phyloP scores from a whole-genome alignment of 192 early-diverging fungal genomes.

The Phlyctochytrium arcticum region DNA sequence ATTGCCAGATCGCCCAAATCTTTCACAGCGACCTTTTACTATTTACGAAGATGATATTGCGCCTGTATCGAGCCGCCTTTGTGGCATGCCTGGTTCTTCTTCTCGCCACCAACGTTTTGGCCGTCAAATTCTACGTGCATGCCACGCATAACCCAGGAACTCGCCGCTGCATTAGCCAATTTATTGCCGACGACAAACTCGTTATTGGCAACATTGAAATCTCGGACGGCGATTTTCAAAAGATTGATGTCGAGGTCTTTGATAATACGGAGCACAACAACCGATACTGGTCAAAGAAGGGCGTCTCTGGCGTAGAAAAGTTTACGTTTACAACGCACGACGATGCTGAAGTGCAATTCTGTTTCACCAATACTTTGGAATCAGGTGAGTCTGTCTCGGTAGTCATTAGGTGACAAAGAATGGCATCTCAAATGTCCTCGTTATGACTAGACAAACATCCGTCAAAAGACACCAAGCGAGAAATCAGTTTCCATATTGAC shows the following conservation, averaged over 20 bases:
- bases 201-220: constrained; percentile 67
- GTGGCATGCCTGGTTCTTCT: no score
- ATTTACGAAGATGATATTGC: no score
- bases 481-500: constrained; percentile 73
- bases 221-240: constrained; percentile 69
- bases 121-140: constrained; percentile 78
- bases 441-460: constrained; percentile 25
- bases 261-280: constrained; percentile 70
- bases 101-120: no score
- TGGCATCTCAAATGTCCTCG: neutral
- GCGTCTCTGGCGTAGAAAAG: constrained; percentile 59
- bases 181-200: constrained; percentile 63
- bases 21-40: no score
- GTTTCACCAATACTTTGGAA: constrained; percentile 63
- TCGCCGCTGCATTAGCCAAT: constrained; percentile 71
- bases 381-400: neutral
- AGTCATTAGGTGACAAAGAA: neutral
- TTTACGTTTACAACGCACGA: constrained; percentile 79
- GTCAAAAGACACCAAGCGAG: constrained; percentile 47
- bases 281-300: constrained; percentile 64
- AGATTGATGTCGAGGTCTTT: constrained; percentile 68
- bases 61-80: no score
- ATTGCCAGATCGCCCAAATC: no score
- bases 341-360: constrained; percentile 79
- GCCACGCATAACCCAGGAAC: constrained; percentile 44